Evolutionary conservation across 768 basidiomycete genomes (phyloP), one percentile per base, ranked within the genome.

Genomic region (Termitomyces sp.): DNA sequence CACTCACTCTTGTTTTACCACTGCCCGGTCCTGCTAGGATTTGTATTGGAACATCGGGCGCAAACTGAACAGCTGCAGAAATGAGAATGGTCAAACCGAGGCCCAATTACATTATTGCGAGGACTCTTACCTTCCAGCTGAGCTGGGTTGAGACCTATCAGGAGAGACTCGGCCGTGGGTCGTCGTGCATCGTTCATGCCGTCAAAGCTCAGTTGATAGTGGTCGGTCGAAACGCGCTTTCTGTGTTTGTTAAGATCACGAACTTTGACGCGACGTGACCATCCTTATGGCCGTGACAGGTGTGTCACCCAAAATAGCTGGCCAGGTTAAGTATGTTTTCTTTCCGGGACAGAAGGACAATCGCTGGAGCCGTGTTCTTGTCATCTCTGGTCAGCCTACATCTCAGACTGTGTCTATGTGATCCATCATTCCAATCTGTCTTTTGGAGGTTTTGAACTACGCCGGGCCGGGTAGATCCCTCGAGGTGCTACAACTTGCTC

Each of bases 1-100:
- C 6, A 35, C n/a, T 33, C 60, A 75, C 85, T 69, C 81, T 86
- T 0, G 86, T 88, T 68, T 88, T 88, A 24, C 88, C 90, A 64
- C 88, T 81, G 1, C 81, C 82, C 14, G 91, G 91, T 9, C 91
- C 91, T 43, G 90, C 91, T 1, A 94, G 75, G 47, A 94, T 90
- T 69, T 94, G 91, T 6, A 92, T 71, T 1, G 90, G 86, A 43
- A 78, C 69, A 20, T 75, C 60, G 12, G 87, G 86, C 4, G 80
- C 73, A 67, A 87, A 84, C 54, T 79, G 74, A 8, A 90, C 89
- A 57, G 90, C 90, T 91, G 43, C 43, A 54, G 20, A 33, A 35
- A 22, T 24, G 5, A 18, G 6, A 28, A 53, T 46, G 18, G 33
- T 35, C 9, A 55, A 36, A 46, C n/a, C 18, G 10, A 46, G 12